phyloP scores from a whole-genome alignment of 1,139 yeast genomes.

The Taphrina wiesneri region DNA sequence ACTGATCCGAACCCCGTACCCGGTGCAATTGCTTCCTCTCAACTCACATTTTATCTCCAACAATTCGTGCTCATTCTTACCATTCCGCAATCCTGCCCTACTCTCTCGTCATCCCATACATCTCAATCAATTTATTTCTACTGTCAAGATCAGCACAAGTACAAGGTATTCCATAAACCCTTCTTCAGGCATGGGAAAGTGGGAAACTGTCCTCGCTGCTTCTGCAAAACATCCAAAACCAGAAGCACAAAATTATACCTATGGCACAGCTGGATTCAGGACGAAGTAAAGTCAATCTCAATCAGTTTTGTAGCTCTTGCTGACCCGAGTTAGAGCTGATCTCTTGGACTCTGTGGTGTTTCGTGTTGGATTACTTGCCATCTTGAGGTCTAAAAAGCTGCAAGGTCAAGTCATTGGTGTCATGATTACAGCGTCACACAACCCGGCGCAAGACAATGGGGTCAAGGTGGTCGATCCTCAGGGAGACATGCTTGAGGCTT shows the following conservation, averaged over 20 bases:
- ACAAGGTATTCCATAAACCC: no score
- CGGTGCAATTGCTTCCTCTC: not conserved
- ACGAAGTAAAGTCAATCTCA: slow-evolving; percentile 48
- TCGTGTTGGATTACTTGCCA: slow-evolving; percentile 79
- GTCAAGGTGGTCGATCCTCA: slow-evolving; percentile 88
- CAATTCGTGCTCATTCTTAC: not conserved
- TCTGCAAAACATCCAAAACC: slow-evolving; percentile 44
- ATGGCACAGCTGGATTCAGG: slow-evolving; percentile 98
- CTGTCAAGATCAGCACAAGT: not conserved
- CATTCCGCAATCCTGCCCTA: not conserved
- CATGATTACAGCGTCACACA: slow-evolving; percentile 97
- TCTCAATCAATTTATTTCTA: not conserved
- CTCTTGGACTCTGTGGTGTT: slow-evolving; percentile 78
- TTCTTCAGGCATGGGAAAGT: slow-evolving; percentile 5
- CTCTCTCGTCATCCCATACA: not conserved
- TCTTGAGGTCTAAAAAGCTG: slow-evolving; percentile 71
- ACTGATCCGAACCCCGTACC: not conserved
- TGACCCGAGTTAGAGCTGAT: slow-evolving; percentile 48
- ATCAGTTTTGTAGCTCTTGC: not conserved
- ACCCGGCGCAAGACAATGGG: slow-evolving; percentile 95
- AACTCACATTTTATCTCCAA: not conserved
- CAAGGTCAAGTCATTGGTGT: slow-evolving; percentile 68
- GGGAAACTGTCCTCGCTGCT: slow-evolving; percentile 11
- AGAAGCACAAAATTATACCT: slow-evolving; percentile 54
- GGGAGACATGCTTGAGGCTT: slow-evolving; percentile 37